Percentiles rank a stretch among this genome's conserved stretches.
These are phyloP conservation scores for Acacia crassicarpa DNA, from an alignment of 306 rosid genomes.

Conservation along the genomic window DNA sequence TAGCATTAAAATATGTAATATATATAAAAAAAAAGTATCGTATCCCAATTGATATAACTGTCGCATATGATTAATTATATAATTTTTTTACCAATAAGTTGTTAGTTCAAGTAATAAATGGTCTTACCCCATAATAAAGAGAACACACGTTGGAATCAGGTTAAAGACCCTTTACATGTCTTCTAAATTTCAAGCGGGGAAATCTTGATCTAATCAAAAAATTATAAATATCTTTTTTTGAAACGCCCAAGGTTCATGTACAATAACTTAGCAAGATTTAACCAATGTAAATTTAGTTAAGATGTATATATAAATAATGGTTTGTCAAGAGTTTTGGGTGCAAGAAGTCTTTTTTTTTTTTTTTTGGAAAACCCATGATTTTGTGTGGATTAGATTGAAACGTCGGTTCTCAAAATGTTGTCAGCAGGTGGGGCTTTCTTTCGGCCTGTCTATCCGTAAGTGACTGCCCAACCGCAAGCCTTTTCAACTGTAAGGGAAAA, in stretches of 20 bases:
- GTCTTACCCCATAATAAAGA: too few species aligned
- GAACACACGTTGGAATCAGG: too few species aligned
- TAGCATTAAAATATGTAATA: not conserved
- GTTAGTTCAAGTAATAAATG: too few species aligned
- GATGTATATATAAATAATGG: not conserved
- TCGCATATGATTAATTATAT: not conserved
- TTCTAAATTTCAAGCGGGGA: too few species aligned
- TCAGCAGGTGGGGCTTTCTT: constrained; percentile 3
- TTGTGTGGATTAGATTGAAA: not conserved
- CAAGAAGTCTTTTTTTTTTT: too few species aligned
- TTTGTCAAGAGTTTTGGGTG: not conserved
- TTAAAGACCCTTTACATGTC: too few species aligned
- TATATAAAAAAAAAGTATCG: not conserved
- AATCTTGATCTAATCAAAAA: too few species aligned
- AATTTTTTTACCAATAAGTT: too few species aligned
- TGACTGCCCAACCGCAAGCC: constrained; percentile 30
- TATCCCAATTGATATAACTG: not conserved
- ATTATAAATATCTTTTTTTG: not conserved
- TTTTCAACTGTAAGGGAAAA: constrained; percentile 27
- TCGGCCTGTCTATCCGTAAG: constrained; percentile 10
- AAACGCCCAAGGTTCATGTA: not conserved
- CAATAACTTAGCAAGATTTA: not conserved
- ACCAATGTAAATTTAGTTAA: too few species aligned
- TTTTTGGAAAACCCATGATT: not conserved
- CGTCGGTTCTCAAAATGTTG: not conserved